Conservation (phyloP, 495 filamentous ascomycete species). For the Podospora pseudoanserina region DNA sequence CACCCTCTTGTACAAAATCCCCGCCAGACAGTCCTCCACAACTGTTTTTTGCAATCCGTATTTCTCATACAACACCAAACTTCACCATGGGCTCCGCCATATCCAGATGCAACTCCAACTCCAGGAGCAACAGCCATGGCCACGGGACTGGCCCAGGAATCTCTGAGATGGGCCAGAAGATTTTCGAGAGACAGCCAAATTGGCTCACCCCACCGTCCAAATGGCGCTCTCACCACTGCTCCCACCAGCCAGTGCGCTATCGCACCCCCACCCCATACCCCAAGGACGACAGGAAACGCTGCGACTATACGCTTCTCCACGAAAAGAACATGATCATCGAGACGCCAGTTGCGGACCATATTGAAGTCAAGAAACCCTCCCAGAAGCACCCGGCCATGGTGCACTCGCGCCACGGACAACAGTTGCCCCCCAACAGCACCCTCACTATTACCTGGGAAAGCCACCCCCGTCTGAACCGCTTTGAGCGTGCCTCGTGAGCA, state of each 20-base stretch:
- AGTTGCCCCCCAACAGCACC: constrained; percentile 7
- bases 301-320: constrained; percentile 6
- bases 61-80: not conserved
- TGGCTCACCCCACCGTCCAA: constrained; percentile 24
- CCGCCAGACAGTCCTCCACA: not conserved
- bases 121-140: not conserved
- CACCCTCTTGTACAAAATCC: constrained; percentile 1
- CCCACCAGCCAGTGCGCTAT: constrained; percentile 26
- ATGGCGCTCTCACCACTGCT: constrained; percentile 19
- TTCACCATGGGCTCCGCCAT: constrained; percentile 26
- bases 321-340: constrained; percentile 26
- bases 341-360: constrained; percentile 13
- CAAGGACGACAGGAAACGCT: constrained; percentile 24
- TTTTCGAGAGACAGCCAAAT: constrained; percentile 31
- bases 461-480: constrained; percentile 25
- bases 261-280: constrained; percentile 31
- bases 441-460: constrained; percentile 25
- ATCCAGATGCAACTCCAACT: constrained; percentile 24
- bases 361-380: constrained; percentile 10
- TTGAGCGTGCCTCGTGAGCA: constrained; percentile 25
- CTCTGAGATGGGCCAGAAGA: constrained; percentile 23
- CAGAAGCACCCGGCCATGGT: not conserved
- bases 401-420: constrained; percentile 6
- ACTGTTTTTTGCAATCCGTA: not conserved
- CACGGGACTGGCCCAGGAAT: constrained; percentile 8